These are phyloP conservation scores for Avena atlantica DNA, from an alignment of 176 grass and related monocot genomes.

Conservation along the genomic window DNA sequence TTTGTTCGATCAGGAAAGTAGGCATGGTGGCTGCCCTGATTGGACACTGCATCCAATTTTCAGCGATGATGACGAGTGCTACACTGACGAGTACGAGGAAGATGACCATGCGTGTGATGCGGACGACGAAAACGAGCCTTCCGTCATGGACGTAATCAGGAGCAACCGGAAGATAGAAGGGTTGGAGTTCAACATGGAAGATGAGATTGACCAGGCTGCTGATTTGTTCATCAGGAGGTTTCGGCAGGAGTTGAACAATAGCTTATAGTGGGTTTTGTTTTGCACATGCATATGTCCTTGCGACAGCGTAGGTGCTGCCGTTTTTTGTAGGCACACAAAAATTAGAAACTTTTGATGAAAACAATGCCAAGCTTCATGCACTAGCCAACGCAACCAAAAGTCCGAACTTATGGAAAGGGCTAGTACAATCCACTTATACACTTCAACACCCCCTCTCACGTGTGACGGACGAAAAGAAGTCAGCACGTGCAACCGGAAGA, in stretches of 20 bases:
- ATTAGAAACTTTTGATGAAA: not conserved
- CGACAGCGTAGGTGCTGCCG: not conserved
- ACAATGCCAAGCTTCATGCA: too few relatives aligned
- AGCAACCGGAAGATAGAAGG: constrained; percentile 56
- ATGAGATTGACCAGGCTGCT: constrained; percentile 68
- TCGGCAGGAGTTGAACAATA: constrained; percentile 53
- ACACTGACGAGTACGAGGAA: not conserved
- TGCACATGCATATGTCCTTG: not conserved
- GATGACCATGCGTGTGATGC: not conserved
- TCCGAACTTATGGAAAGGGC: too few relatives aligned
- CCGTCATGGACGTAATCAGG: constrained; percentile 74
- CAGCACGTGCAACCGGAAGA: too few relatives aligned
- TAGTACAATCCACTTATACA: too few relatives aligned
- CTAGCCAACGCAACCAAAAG: too few relatives aligned
- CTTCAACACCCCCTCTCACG: too few relatives aligned
- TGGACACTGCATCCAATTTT: not conserved
- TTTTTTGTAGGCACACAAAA: not conserved
- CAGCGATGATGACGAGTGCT: not conserved
- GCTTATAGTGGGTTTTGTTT: constrained; percentile 9
- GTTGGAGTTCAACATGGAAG: constrained; percentile 63
- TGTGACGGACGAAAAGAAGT: too few relatives aligned
- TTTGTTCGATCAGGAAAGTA: not conserved
- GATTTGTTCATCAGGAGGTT: constrained; percentile 82
- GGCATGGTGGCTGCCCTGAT: not conserved
- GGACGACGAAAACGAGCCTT: constrained; percentile 27